phyloP scores from a whole-genome alignment of 2,329 filamentous ascomycete species.

The Balansia obtecta region DNA sequence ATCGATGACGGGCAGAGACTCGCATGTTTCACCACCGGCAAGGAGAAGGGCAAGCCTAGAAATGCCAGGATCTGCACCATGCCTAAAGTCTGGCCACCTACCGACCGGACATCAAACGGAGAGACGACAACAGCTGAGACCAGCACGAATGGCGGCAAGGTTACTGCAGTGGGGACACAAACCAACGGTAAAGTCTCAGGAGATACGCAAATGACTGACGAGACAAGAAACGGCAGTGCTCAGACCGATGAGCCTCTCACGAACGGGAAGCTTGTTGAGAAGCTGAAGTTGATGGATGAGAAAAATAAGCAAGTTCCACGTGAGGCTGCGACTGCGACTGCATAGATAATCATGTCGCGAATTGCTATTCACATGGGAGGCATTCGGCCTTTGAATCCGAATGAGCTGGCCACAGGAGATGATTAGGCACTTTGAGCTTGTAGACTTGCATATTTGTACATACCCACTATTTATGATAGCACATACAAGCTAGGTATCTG shows the following conservation, averaged over 20 bases:
- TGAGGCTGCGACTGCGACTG: neutral
- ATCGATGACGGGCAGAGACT: conserved; percentile 30
- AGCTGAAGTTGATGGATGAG: conserved; percentile 19
- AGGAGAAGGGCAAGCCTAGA: conserved; percentile 30
- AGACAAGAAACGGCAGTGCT: neutral
- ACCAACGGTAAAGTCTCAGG: conserved; percentile 11
- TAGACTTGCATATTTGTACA: no score
- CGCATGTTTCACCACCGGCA: conserved; percentile 42
- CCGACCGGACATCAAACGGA: conserved; percentile 4
- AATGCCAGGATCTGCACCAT: conserved; percentile 38
- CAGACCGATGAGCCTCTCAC: conserved; percentile 13
- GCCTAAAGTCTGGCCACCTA: conserved; percentile 24
- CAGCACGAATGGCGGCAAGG: neutral
- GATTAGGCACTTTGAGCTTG: no score
- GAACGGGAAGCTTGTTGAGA: conserved; percentile 19
- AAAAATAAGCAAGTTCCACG: conserved; percentile 5
- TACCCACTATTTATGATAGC: no score
- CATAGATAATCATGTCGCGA: neutral
- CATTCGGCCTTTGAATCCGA: no score
- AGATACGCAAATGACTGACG: conserved; percentile 16
- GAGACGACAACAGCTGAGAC: conserved; percentile 1
- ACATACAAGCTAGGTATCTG: no score
- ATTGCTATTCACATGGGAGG: no score
- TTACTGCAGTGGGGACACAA: conserved; percentile 15
- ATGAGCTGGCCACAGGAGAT: no score